Conservation (phyloP, 2,329 filamentous ascomycete species). For the Claviceps sp. region DNA sequence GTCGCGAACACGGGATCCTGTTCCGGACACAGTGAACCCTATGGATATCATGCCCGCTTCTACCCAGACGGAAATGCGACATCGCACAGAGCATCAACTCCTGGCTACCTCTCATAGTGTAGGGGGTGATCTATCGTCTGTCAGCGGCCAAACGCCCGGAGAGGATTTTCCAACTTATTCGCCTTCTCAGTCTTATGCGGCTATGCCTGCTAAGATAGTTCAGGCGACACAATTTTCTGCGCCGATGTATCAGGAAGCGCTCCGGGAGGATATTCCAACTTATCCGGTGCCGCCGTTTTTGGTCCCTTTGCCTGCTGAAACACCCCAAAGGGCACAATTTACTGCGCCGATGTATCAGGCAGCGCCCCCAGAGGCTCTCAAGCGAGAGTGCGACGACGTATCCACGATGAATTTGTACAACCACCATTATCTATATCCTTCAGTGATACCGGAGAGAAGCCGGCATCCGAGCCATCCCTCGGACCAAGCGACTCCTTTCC, state of each 20-base stretch:
- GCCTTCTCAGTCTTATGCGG: constrained; percentile 11
- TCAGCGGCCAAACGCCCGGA: neutral
- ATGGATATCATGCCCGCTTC: constrained; percentile 38
- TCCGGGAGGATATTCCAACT: constrained; percentile 1
- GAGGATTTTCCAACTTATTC: constrained; percentile 4
- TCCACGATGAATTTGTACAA: constrained; percentile 14
- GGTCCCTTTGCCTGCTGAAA: constrained; percentile 5
- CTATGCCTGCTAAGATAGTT: constrained; percentile 6
- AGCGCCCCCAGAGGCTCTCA: constrained; percentile 3
- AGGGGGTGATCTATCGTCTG: constrained; percentile 7
- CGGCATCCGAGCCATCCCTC: constrained; percentile 23
- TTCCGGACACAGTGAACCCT: constrained; percentile 36
- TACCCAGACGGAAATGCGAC: constrained; percentile 24
- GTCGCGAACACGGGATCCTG: constrained; percentile 20
- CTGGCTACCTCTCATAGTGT: constrained; percentile 15
- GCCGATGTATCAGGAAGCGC: constrained; percentile 9
- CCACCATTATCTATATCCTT: constrained; percentile 13
- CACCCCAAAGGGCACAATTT: constrained; percentile 15
- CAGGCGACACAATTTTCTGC: constrained; percentile 17
- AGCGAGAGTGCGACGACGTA: constrained; percentile 11
- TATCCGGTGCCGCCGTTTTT: constrained; percentile 11
- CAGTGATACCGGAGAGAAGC: constrained; percentile 10
- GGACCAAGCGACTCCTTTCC: constrained; percentile 29
- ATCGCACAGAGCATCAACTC: constrained; percentile 24
- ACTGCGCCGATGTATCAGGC: constrained; percentile 13